Evolutionary conservation across 352 stramenopile genomes (phyloP), one percentile per base, ranked within the genome.

Genomic region (Nothophytophthora sp.): DNA sequence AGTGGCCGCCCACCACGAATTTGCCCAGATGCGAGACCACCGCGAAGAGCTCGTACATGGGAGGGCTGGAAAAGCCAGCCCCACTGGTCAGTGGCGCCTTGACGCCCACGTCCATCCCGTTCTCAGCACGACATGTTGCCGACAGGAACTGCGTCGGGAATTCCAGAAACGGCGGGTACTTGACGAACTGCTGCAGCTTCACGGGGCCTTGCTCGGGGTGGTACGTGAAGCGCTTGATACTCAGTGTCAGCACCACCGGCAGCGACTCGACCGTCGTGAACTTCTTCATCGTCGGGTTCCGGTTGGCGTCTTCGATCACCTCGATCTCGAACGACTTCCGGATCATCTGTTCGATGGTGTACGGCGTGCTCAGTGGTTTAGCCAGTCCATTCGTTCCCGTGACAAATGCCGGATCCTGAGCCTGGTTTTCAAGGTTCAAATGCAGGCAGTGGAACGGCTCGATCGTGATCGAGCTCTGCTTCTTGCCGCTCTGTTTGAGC

Each of bases 381-480:
- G 68, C 27, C n/a, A 68, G 23, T 2, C 70, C 64, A 33, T 86
- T 82, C 28, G 60, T 62, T 0, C 59, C 63, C 3, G 67, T 66
- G 5, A 70, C 46, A 28, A 77, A 77, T 2, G 50, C 53, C 13
- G 61, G 43, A 11, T 73, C 62, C 27, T 56, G 54, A 9, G 57
- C 39, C 36, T 92, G 73, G 46, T 81, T 75, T 22, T 90, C 79
- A 12, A 94, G 63, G 35, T 88, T 91, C 52, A 94, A 54, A 35
- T 94, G 81, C 28, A 94, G 63, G 50, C 81, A 94, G 50, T 94
- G 81, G 45, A 94, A 94, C n/a, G 84, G 80, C 50, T 94, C 84
- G 25, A 94, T 86, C 12, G 81, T 94, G 39, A 90, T 90, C 12
- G 81, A 90, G 45, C 76, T 89, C 35, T 90, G 75, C 33, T 81